A percentile compares a stretch with the other conserved stretches of the same genome.
phyloP scores from a whole-genome alignment of 306 rosid species.

The Vigna unguiculata region DNA sequence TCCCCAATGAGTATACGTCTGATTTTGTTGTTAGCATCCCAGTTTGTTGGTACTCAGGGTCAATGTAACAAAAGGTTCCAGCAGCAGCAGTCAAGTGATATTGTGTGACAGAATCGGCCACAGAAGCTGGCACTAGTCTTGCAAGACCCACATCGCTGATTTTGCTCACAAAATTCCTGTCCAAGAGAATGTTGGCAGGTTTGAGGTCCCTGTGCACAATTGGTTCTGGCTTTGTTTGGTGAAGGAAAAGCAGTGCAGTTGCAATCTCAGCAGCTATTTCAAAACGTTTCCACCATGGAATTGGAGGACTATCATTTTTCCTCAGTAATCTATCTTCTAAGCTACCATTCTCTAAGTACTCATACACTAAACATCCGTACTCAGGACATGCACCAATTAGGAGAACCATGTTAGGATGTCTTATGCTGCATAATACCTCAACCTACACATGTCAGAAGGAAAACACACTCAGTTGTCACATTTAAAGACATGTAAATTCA shows the following conservation, averaged over 20 bases:
- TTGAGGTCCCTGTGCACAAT: constrained; percentile 95
- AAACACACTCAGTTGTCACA: no score
- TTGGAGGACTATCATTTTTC: constrained; percentile 43
- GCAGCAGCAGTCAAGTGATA: constrained; percentile 90
- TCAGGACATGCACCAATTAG: constrained; percentile 73
- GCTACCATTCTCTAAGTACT: constrained; percentile 65
- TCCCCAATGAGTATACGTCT: constrained; percentile 84
- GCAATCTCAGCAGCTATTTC: constrained; percentile 82
- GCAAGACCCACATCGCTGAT: constrained; percentile 96
- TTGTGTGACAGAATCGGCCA: constrained; percentile 83
- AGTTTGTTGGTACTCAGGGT: constrained; percentile 89
- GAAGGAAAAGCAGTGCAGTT: constrained; percentile 88
- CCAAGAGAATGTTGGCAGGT: constrained; percentile 90
- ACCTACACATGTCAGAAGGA: constrained; percentile 39
- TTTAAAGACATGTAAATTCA: no score
- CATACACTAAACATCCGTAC: constrained; percentile 65
- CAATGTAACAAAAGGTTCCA: constrained; percentile 94
- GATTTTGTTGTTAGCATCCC: constrained; percentile 86
- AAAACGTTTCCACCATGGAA: constrained; percentile 73
- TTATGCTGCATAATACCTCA: constrained; percentile 60
- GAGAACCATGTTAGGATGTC: constrained; percentile 68
- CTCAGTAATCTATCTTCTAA: constrained; percentile 60
- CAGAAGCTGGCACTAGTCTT: constrained; percentile 76
- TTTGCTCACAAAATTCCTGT: constrained; percentile 79
- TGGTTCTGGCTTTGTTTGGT: constrained; percentile 94